Evolutionary conservation across 768 basidiomycete species (phyloP).

Genomic region (Suillus subaureus): DNA sequence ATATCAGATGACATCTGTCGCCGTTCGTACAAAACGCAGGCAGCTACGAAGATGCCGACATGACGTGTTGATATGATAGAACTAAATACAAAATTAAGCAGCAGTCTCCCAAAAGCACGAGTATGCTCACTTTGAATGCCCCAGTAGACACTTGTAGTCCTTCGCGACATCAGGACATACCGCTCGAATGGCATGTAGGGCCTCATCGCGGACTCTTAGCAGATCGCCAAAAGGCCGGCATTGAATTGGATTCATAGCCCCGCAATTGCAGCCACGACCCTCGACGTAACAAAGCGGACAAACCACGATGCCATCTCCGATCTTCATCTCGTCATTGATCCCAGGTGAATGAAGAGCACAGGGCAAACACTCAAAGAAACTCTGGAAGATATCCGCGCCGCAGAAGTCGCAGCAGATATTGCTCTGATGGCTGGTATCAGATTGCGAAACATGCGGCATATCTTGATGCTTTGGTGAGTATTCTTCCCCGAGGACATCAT

Average conservation of each 20-base stretch:
- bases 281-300: slow-evolving; percentile 79
- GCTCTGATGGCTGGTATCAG: slow-evolving; percentile 22
- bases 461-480: slow-evolving; percentile 29
- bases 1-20: slow-evolving; percentile 20
- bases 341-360: slow-evolving; percentile 39
- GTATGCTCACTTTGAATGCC: slow-evolving; percentile 25
- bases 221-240: slow-evolving; percentile 52
- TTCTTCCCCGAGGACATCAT: slow-evolving; percentile 52
- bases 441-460: slow-evolving; percentile 33
- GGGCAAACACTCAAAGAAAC: slow-evolving; percentile 69
- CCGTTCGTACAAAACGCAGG: slow-evolving; percentile 27
- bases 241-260: slow-evolving; percentile 61
- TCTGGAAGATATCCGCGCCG: slow-evolving; percentile 78
- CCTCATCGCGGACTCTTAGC: slow-evolving; percentile 43
- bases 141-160: slow-evolving; percentile 17
- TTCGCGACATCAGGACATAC: slow-evolving; percentile 15
- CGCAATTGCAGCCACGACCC: slow-evolving; percentile 72
- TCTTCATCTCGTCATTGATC: slow-evolving; percentile 19
- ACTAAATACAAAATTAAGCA: slow-evolving; percentile 21
- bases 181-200: slow-evolving; percentile 30
- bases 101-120: not conserved
- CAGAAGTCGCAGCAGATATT: slow-evolving; percentile 75
- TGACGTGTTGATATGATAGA: slow-evolving; percentile 23
- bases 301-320: slow-evolving; percentile 51
- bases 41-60: slow-evolving; percentile 36